phyloP scores from a whole-genome alignment of 1,284 basidiomycete genomes.

The Ustilago shanxiensis region DNA sequence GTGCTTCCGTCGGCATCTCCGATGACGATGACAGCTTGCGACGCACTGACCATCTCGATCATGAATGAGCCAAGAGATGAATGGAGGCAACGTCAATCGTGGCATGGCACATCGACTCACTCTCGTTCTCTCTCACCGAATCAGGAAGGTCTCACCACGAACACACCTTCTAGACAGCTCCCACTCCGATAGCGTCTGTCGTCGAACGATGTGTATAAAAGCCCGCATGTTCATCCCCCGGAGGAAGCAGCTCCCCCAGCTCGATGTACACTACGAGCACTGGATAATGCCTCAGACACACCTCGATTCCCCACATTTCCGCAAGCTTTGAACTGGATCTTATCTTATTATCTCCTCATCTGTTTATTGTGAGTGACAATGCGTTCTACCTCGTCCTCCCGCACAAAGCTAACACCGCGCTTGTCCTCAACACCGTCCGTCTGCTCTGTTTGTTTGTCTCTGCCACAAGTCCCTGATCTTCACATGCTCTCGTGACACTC shows the following conservation, averaged over 20 bases:
- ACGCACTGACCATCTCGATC: neutral
- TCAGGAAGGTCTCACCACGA: neutral
- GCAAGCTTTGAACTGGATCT: constrained; percentile 28
- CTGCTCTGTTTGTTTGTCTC: neutral
- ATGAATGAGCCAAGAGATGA: neutral
- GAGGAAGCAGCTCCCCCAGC: too few relatives aligned
- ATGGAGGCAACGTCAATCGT: too few relatives aligned
- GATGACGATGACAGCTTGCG: neutral
- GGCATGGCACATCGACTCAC: too few relatives aligned
- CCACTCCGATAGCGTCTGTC: neutral
- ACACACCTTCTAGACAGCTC: neutral
- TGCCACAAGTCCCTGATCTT: neutral
- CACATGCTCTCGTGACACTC: neutral
- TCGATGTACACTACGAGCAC: too few relatives aligned
- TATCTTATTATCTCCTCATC: constrained; percentile 13
- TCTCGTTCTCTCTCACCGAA: too few relatives aligned
- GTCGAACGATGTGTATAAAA: neutral
- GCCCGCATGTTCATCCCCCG: neutral
- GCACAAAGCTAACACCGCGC: neutral
- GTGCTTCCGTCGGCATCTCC: neutral
- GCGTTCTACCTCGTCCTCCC: neutral
- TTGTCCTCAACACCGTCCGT: constrained; percentile 7
- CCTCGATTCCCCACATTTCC: neutral
- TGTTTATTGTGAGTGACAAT: constrained; percentile 9
- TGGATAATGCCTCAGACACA: neutral